Base-by-base conservation (phyloP, 1,139 yeast species). In the Geotrichum bryndzae region DNA sequence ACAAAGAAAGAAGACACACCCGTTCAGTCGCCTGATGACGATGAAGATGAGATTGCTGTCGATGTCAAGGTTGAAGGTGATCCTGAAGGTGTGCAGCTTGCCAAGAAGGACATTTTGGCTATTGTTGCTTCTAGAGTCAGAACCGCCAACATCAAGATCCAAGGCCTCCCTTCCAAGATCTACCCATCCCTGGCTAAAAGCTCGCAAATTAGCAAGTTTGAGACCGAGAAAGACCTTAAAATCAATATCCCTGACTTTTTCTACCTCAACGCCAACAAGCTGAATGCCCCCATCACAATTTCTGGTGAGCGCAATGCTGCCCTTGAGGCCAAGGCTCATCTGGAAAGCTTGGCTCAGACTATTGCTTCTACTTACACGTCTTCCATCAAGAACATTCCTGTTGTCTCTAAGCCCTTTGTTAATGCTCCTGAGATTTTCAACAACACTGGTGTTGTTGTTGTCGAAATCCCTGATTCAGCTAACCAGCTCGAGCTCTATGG, bases 11-110 rank as follows among this genome's bases (percentile, higher is more conserved):
- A 73, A 57, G 74, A 69, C 52, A 65, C 66, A 18, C 61, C 66
- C 13, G 67, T 56, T 59, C 63, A 55, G 45, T 66, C 63, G 25
- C 75, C 67, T 52, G 79, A 74, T 55, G 80, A 75, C 48, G 80
- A 75, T 27, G 77, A 79, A 62, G 81, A 80, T 67, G 85, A 88
- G 54, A 83, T 79, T 60, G 74, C 82, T 45, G 81, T 88, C 53
- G 79, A 79, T 53, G 85, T 94, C 61, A 77, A 84, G 41, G 79
- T 94, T 65, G 88, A 84, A 65, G 99, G 99, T 76, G 96, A 91
- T 71, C 82, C 84, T 63, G 96, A 88, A 73, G 92, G 96, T 63
- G 88, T 89, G 67, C 83, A 82, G 67, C 80, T 82, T 61, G 97
- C 98, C 33, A 87, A 86, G 70, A 76, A 78, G 56, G 85, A 81